Evolutionary conservation across 768 basidiomycete species (phyloP).

Genomic region (Candolleomyces eurysporus): DNA sequence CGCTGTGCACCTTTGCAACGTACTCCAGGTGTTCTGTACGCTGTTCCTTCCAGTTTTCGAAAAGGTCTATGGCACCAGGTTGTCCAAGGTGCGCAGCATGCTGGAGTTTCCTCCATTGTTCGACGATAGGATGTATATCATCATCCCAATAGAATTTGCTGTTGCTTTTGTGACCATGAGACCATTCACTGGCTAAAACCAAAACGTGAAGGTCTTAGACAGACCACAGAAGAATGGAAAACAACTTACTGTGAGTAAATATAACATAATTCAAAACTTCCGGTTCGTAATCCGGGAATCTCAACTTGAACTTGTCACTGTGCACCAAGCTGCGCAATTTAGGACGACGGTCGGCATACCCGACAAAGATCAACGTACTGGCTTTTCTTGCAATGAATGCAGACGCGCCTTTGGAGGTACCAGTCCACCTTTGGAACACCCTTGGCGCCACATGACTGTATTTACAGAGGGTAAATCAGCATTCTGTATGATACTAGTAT

Average conservation of each 20-base stretch:
- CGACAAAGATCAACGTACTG: constrained; percentile 18
- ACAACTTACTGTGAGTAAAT: constrained; percentile 26
- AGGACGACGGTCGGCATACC: neutral
- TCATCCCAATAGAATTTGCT: constrained; percentile 33
- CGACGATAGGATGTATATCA: constrained; percentile 26
- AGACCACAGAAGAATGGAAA: too few species aligned
- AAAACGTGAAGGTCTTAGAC: neutral
- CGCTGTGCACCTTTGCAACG: constrained; percentile 12
- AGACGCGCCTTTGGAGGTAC: constrained; percentile 21
- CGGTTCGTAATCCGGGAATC: constrained; percentile 25
- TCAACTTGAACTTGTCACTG: constrained; percentile 17
- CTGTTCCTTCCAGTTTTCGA: constrained; percentile 11
- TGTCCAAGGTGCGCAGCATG: constrained; percentile 14
- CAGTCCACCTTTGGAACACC: constrained; percentile 23
- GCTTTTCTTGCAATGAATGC: constrained; percentile 23
- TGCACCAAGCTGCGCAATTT: constrained; percentile 23
- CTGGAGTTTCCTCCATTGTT: constrained; percentile 12
- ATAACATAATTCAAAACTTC: constrained; percentile 27
- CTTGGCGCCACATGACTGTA: constrained; percentile 17
- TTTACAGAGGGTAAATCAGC: too few species aligned
- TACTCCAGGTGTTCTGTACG: constrained; percentile 21
- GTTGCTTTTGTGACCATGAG: constrained; percentile 20
- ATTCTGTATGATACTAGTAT: too few species aligned
- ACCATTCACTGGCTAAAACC: constrained; percentile 25
- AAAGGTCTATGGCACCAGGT: constrained; percentile 14